phyloP scores from a whole-genome alignment of 306 rosid genomes.

The Sicyos edulis region DNA sequence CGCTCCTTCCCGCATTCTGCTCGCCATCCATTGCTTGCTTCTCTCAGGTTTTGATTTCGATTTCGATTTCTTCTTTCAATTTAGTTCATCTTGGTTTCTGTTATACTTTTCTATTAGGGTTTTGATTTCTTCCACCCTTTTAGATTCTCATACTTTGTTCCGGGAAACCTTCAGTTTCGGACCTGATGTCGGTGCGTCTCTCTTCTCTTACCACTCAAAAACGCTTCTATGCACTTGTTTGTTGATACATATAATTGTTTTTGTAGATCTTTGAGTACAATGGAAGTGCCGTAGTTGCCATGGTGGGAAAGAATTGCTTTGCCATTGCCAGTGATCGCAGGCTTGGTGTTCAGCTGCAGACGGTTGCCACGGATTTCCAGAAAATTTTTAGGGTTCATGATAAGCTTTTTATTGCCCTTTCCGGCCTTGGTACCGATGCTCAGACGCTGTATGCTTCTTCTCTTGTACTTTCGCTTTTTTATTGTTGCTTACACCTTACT shows the following conservation, averaged over 20 bases:
- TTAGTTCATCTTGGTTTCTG: background rate
- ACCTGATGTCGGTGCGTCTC: conserved; percentile 19
- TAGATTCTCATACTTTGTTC: background rate
- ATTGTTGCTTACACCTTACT: background rate
- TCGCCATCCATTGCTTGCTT: conserved; percentile 11
- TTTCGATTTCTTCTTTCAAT: background rate
- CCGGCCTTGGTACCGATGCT: conserved; percentile 92
- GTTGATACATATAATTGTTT: background rate
- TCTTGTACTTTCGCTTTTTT: background rate
- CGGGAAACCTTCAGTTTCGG: background rate
- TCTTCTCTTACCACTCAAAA: conserved; percentile 10
- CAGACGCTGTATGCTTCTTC: conserved; percentile 59
- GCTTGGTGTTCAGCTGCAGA: conserved; percentile 93
- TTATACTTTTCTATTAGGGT: too few relatives aligned
- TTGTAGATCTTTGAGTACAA: conserved; percentile 85
- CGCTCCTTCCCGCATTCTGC: background rate
- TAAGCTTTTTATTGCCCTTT: conserved; percentile 69
- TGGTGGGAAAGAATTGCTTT: conserved; percentile 97
- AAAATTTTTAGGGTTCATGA: conserved; percentile 67
- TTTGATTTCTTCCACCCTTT: background rate
- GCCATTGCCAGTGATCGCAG: conserved; percentile 95
- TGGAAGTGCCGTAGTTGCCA: conserved; percentile 86
- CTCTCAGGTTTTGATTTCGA: conserved; percentile 9
- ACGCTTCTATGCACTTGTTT: background rate
- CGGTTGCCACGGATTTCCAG: conserved; percentile 90